Base-by-base conservation (phyloP, 208 protist genomes). In the Angomonas deanei region DNA sequence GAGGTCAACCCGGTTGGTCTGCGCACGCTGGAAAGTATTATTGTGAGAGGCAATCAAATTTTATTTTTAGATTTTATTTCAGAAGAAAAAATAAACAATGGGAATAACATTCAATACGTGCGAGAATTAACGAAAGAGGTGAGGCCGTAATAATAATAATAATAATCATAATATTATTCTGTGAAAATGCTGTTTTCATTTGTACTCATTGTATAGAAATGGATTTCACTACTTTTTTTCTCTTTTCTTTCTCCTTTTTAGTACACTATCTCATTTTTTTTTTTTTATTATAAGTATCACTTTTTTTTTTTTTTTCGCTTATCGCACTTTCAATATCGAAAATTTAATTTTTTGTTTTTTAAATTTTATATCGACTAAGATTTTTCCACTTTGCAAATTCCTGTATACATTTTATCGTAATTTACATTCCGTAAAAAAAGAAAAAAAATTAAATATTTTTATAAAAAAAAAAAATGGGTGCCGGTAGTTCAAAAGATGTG, bases 51-150 rank as follows among this genome's bases (percentile, higher is more conserved):
- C 1, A 70, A 59, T 56, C 63, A 65, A 32, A 34, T 80, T 8
- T 64, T 70, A 17, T 80, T 65, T 53, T 54, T 76, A 0, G 74
- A 80, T 49, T 76, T 80, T 59, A 67, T 80, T 26, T 66, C 34
- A 23, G 49, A 72, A 27, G 36, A 66, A 48, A 55, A 61, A 30
- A 71, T n/a, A n/a, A n/a, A 19, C 21, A 59, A 31, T 24, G 42
- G 28, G 24, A 33, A 49, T 57, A 56, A 36, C 17, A 32, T 63
- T 10, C 30, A 52, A 30, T 34, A 63, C n/a, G 23, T 63, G 13
- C 2, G 10, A 3, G 57, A 26, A 13, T 34, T 52, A 3, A 39
- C 57, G 6, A 23, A 6, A 3, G 4, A 4, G 5, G 57, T 63
- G 8, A 64, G 26, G 49, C 58, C 38, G 39, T 49, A 10, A 31